phyloP scores from a whole-genome alignment of 2,329 filamentous ascomycete species.

The Colletotrichum costaricense region DNA sequence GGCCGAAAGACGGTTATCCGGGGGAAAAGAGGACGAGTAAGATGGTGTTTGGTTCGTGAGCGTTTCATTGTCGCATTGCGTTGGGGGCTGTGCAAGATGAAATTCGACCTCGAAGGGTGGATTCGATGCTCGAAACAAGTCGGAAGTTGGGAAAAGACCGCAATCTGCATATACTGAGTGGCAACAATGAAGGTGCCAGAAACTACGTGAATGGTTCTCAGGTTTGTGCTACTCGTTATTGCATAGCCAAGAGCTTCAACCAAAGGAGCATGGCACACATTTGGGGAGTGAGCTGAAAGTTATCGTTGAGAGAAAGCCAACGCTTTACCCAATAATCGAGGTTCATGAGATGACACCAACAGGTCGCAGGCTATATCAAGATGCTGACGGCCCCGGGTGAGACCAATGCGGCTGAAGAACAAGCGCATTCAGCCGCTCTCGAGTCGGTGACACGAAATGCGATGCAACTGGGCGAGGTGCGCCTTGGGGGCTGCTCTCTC shows the following conservation, averaged over 20 bases:
- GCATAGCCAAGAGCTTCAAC: neutral
- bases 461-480: no score
- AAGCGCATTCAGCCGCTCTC: constrained; percentile 13
- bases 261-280: neutral
- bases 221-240: neutral
- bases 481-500: neutral
- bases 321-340: neutral
- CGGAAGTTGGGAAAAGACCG: neutral
- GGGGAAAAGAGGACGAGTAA: neutral
- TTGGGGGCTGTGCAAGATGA: neutral
- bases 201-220: neutral
- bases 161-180: neutral
- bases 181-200: neutral
- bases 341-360: neutral
- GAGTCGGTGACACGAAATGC: neutral
- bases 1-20: neutral
- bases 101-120: neutral
- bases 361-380: neutral
- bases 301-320: neutral
- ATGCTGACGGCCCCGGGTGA: constrained; percentile 7
- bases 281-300: neutral
- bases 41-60: neutral
- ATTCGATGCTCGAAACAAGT: neutral
- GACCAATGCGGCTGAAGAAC: constrained; percentile 14
- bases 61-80: neutral